Evolutionary conservation across 2,329 filamentous ascomycete genomes (phyloP), one percentile per base, ranked within the genome.

Genomic region (Xylaria sp.): DNA sequence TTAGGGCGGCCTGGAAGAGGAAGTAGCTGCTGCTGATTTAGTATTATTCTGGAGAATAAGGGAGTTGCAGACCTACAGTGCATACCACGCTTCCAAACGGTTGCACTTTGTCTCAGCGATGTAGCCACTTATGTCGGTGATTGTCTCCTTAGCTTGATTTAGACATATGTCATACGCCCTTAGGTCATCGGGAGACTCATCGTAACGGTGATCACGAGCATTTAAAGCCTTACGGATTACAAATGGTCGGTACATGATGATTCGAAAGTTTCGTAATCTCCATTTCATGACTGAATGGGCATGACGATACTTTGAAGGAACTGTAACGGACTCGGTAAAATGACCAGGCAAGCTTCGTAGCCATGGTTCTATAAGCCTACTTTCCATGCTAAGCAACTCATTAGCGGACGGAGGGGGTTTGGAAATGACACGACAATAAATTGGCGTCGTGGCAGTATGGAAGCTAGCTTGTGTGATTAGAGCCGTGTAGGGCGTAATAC

Each of bases 1-100:
- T 85, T 17, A 86, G 74, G 2, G 81, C 81, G 0, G 83, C 83
- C 65, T 85, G 84, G 63, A 86, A 86, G 5, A 85, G 77, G 65
- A 85, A 85, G 70, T 84, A 85, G 46, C 83, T 80, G 26, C 13
- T 7, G n/a, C 1, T 33, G 74, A 69, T 70, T 67, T 57, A 63
- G 60, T 38, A n/a, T 3, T 44, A 33, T n/a, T 17, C 6, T 26
- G 40, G 23, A 17, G 44, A 11, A 31, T 33, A 33, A 15, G 40
- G 5, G 11, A 26, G 48, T 15, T 13, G 15, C 3, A 23, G 23
- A 57, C 60, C 33, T 48, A 63, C 60, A 63, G 60, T 9, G 60
- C 28, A 57, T 63, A 63, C 60, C 60, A 63, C 26, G 60, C 60
- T 46, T 63, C 60, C 36, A 63, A 26, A 7, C 60, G 60, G 40